Evolutionary conservation across 306 rosid genomes (phyloP), one percentile per base, ranked within the genome.

Genomic region (Acacia crassicarpa): DNA sequence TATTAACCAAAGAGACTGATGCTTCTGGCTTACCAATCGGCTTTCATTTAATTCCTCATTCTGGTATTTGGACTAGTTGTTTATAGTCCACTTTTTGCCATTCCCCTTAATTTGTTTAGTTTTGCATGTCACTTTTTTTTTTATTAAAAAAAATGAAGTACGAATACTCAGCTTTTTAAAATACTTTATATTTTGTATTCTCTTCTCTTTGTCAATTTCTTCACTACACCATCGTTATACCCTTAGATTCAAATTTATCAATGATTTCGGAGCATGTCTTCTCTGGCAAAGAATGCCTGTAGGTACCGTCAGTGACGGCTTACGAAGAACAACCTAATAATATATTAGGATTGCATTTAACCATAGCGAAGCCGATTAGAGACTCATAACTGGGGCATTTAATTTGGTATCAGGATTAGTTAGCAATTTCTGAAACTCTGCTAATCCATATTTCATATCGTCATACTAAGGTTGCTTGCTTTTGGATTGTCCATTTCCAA

Each of bases 11-110:
- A 9, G 85, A 88, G 83, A 84, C 45, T 25, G 93, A 88, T 45
- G 76, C 10, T 14, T 80, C 87, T 49, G 89, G 87, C 82, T 62
- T 84, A 33, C 79, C 84, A 20, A 27, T 86, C 22, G 91, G 89
- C 30, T 83, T 87, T 80, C 78, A 79, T 0, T 81, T 90, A 73
- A 66, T 77, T 75, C 62, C 77, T 16, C 19, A 30, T 2, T 16
- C 77, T 73, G 14, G 83, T 82, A 72, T 78, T 17, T 77, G 41
- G 74, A 20, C 45, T 58, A 8, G 19, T 35, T 14, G 38, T 23
- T 71, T 45, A 11, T 23, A 71, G 22, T 70, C 63, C 12, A 12
- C 19, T 6, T 72, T 72, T 27, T 27, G 17, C 35, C 67, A 23
- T 23, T 59, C 15, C 53, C 19, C n/a, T 45, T 45, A 23, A 14